phyloP scores from a whole-genome alignment of 148 eudicot genomes.

The Rhododendron williamsianum region DNA sequence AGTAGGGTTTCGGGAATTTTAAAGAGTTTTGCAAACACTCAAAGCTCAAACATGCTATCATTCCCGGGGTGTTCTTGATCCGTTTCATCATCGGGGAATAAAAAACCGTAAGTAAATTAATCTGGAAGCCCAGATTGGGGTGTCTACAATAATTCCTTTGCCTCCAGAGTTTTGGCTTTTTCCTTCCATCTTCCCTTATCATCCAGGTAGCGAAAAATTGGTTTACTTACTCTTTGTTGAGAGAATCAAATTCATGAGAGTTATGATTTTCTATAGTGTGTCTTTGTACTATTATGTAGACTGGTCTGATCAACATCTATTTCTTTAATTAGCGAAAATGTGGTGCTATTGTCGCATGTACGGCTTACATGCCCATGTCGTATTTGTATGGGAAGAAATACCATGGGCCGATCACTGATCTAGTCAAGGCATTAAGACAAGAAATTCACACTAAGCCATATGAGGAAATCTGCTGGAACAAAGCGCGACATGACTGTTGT shows the following conservation, averaged over 20 bases:
- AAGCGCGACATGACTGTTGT: slow-evolving; percentile 34
- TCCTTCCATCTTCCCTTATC: slow-evolving; percentile 27
- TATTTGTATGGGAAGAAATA: slow-evolving; percentile 30
- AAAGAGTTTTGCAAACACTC: no score
- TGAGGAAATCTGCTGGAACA: slow-evolving; percentile 31
- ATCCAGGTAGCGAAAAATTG: slow-evolving; percentile 17
- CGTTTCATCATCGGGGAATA: no score
- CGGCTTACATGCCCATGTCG: slow-evolving; percentile 39
- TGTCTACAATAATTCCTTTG: slow-evolving; percentile 3
- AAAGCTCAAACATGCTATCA: no score
- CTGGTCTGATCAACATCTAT: neutral
- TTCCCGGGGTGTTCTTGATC: no score
- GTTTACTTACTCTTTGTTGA: no score
- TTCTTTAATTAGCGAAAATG: slow-evolving; percentile 28
- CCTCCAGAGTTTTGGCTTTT: slow-evolving; percentile 37
- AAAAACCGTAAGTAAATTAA: no score
- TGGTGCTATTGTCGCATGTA: slow-evolving; percentile 29
- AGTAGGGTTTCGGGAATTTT: no score
- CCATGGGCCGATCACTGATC: slow-evolving; percentile 30
- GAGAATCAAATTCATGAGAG: no score
- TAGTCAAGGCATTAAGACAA: slow-evolving; percentile 22
- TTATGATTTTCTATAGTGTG: no score
- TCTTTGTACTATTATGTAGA: neutral
- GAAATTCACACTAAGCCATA: slow-evolving; percentile 31
- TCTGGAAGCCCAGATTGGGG: no score